A percentile compares a stretch with the other conserved stretches of the same genome.
These are phyloP conservation scores for Garcia nutans DNA, from an alignment of 345 rosid genomes.

Conservation along the genomic window DNA sequence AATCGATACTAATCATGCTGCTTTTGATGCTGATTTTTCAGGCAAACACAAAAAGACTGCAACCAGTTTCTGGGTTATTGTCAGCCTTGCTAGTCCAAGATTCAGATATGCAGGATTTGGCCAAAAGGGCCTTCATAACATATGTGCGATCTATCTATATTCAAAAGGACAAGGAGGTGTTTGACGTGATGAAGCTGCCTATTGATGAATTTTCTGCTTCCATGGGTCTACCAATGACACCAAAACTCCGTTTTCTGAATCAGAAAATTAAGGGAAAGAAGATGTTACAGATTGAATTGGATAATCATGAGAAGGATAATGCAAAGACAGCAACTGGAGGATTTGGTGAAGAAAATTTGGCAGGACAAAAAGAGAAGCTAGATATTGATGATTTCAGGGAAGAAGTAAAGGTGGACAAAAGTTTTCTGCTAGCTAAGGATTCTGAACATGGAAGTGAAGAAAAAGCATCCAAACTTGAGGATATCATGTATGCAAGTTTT, in stretches of 20 bases:
- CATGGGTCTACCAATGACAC: constrained; percentile 87
- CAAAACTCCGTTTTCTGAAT: constrained; percentile 63
- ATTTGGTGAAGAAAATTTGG: constrained; percentile 19
- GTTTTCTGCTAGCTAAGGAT: constrained; percentile 41
- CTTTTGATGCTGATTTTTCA: constrained; percentile 27
- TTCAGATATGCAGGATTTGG: constrained; percentile 64
- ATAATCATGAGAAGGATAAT: constrained; percentile 26
- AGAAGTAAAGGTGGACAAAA: constrained; percentile 29
- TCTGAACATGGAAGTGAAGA: constrained; percentile 31
- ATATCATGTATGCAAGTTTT: constrained; percentile 47
- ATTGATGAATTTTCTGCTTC: constrained; percentile 83
- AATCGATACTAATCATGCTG: constrained; percentile 14
- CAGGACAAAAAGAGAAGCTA: constrained; percentile 6
- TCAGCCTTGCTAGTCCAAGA: constrained; percentile 69
- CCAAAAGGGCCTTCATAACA: constrained; percentile 79
- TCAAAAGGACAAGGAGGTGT: constrained; percentile 84
- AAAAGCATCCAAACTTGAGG: constrained; percentile 36
- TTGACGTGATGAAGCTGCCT: constrained; percentile 68
- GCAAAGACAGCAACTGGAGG: constrained; percentile 37
- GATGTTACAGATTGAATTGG: constrained; percentile 36
- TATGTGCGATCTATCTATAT: constrained; percentile 77
- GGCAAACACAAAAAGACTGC: constrained; percentile 67
- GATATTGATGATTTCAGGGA: constrained; percentile 25
- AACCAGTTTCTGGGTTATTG: constrained; percentile 62
- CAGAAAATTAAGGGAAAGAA: constrained; percentile 45